Evolutionary conservation across 441 rosid species (phyloP).

Genomic region (Geranium incanum): DNA sequence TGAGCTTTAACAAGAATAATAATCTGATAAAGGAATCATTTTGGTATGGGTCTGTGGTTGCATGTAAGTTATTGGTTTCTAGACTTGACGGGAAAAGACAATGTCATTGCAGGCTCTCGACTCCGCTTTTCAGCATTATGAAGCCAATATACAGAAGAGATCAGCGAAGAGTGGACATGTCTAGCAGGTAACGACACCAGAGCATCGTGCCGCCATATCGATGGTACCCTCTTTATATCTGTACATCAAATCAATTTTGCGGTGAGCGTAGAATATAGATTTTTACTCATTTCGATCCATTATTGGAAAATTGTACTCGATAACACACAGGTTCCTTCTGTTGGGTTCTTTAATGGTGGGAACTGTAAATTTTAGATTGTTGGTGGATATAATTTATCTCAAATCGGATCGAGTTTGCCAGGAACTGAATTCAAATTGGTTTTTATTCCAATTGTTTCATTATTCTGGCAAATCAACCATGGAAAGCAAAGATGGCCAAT

Average conservation of each 20-base stretch:
- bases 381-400: neutral
- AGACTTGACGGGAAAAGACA: neutral
- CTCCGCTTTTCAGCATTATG: constrained; percentile 5
- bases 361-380: neutral
- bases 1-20: neutral
- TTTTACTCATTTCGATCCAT: neutral
- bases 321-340: neutral
- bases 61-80: neutral
- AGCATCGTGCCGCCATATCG: neutral
- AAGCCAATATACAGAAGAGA: constrained; percentile 8
- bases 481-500: neutral
- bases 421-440: neutral
- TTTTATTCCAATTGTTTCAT: neutral
- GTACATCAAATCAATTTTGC: neutral
- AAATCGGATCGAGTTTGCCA: neutral
- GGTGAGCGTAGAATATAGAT: neutral
- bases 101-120: neutral
- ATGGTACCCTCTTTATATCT: neutral
- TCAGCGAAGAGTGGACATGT: neutral
- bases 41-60: neutral
- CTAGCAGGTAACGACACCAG: neutral
- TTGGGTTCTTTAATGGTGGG: neutral
- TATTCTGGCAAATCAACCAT: no score
- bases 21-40: neutral
- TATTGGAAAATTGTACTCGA: neutral